Base-by-base conservation (phyloP, 306 rosid genomes). In the Cercis canadensis region DNA sequence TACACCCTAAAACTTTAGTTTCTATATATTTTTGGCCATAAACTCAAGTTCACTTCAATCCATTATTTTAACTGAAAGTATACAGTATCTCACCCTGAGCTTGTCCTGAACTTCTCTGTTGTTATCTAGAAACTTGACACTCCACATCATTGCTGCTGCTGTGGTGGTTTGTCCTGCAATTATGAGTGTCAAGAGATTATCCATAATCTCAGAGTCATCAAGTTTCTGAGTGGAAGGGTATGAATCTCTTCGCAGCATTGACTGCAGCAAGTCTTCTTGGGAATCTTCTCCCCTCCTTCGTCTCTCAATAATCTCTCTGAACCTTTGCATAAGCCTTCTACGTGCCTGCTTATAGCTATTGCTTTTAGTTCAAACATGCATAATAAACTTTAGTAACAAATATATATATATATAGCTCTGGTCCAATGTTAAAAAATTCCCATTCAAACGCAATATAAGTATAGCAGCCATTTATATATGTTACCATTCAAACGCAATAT, bases 101-200 rank as follows among this genome's bases (percentile, higher is more conserved):
- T 44, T 75, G 43, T 83, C 83, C 62, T 66, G 86, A 17, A 60
- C 82, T 59, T 87, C 90, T 76, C 41, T 81, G 81, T 83, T 89
- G 17, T 81, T 90, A 70, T 81, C 78, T 31, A 89, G 86, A 70
- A 87, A 85, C 81, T 87, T 89, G 51, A 87, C 87, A 80, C 90
- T 83, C 92, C 89, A 89, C 92, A 85, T 89, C 87, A 89, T 80
- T 13, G 92, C 89, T 54, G 96, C 90, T 14, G 92, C 87, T 14
- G 92, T 83, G 16, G 96, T 87, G 49, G 89, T 85, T 67, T 85
- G 90, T 52, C 96, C 92, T 40, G 89, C 85, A 66, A 85, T 69
- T 75, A 89, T 83, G 75, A 89, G 21, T 47, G 92, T 87, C 83
- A 87, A 62, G 2, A 85, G 80, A 74, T 89, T 89, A 77, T 89